Conservation (phyloP, 805 yeast species). For the Wickerhamiella vanderwaltii region DNA sequence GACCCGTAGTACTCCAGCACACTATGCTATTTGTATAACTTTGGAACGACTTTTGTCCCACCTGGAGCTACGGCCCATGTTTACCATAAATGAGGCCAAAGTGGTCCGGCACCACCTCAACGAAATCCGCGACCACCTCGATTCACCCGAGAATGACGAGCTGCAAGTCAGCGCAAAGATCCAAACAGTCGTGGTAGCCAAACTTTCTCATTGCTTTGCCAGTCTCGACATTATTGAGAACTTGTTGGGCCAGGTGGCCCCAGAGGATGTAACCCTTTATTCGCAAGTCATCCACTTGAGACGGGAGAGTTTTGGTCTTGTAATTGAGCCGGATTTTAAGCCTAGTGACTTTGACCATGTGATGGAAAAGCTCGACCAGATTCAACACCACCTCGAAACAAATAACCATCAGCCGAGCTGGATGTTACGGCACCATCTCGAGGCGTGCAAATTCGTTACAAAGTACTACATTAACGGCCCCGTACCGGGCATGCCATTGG, state of each 20-base stretch:
- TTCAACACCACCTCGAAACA: conserved; percentile 8
- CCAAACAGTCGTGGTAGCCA: not conserved
- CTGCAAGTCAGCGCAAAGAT: not conserved
- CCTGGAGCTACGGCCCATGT: conserved; percentile 66
- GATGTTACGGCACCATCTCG: conserved; percentile 13
- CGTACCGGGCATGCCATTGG: conserved; percentile 37
- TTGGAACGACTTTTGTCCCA: conserved; percentile 77
- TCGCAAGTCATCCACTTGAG: conserved; percentile 21
- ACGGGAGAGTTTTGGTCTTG: conserved; percentile 17
- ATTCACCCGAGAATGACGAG: not conserved
- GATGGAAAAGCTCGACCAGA: conserved; percentile 12
- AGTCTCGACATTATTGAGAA: conserved; percentile 1
- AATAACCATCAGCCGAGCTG: conserved; percentile 2
- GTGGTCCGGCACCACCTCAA: conserved; percentile 54
- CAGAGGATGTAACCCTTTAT: conserved; percentile 16
- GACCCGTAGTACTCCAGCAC: conserved; percentile 83
- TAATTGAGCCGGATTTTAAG: conserved; percentile 11
- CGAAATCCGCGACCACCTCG: conserved; percentile 3
- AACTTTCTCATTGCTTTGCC: not conserved
- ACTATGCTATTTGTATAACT: conserved; percentile 78
- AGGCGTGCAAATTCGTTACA: conserved; percentile 11
- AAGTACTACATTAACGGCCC: conserved; percentile 20
- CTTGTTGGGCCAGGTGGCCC: conserved; percentile 12
- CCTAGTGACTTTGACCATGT: conserved; percentile 9
- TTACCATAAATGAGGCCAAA: conserved; percentile 68